phyloP scores from a whole-genome alignment of 371 early-diverging fungal species.

The Vavraia culicis region DNA sequence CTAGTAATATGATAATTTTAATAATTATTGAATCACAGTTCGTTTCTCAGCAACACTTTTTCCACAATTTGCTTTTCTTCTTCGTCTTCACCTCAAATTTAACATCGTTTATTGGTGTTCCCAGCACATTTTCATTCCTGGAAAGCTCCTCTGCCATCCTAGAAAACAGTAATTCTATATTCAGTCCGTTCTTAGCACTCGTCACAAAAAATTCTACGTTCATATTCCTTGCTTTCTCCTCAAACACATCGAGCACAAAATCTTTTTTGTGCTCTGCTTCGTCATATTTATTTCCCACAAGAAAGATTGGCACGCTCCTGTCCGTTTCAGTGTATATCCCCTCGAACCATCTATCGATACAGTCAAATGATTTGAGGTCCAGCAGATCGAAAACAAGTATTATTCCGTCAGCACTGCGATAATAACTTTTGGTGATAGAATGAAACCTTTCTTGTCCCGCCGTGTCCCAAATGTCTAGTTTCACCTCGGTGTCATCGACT shows the following conservation, averaged over 20 bases:
- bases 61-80: too few species aligned
- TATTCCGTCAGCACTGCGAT: constrained; percentile 95
- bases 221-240: constrained; percentile 2
- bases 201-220: constrained; percentile 8
- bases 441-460: constrained; percentile 84
- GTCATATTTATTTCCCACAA: constrained; percentile 79
- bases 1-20: too few species aligned
- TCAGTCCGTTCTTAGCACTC: constrained; percentile 33
- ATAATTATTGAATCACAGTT: too few species aligned
- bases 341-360: constrained; percentile 78
- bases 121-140: too few species aligned
- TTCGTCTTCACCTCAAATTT: too few species aligned
- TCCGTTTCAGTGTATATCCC: constrained; percentile 77
- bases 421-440: constrained; percentile 87
- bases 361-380: constrained; percentile 71
- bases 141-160: constrained; percentile 20
- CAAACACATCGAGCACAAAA: constrained; percentile 6
- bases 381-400: constrained; percentile 84
- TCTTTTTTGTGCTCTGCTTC: constrained; percentile 45
- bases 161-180: too few species aligned
- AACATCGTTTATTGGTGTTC: too few species aligned
- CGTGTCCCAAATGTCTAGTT: constrained; percentile 84
- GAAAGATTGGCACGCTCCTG: constrained; percentile 73
- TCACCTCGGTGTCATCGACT: constrained; percentile 63
- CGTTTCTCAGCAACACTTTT: too few species aligned